Conservation (phyloP, 176 grass and related monocot species). For the Elymus sibiricus region DNA sequence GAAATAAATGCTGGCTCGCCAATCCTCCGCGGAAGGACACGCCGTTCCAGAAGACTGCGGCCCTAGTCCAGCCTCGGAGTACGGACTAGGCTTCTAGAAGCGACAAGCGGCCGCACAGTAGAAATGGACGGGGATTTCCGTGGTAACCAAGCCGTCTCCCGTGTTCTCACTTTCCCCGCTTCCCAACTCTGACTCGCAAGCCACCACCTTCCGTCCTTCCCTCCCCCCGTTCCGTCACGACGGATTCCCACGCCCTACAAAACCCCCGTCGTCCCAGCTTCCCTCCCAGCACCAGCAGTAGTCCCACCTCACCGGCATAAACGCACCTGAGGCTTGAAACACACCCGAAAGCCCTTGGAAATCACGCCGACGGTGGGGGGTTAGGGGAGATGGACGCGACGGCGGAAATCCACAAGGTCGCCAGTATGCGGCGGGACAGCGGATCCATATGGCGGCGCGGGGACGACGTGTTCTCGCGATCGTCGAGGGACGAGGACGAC, state of each 20-base stretch:
- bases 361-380: not conserved
- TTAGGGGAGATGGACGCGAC: constrained; percentile 35
- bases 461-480: constrained; percentile 51
- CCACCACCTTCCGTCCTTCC: not conserved
- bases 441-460: constrained; percentile 52
- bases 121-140: not conserved
- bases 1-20: not conserved
- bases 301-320: not conserved
- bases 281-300: not conserved
- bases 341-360: not conserved
- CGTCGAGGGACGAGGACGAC: constrained; percentile 39
- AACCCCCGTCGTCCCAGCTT: not conserved
- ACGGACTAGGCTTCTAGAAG: not conserved
- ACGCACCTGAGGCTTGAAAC: not conserved
- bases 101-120: not conserved
- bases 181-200: no score
- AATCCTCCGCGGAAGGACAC: not conserved
- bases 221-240: not conserved
- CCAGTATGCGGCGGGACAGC: constrained; percentile 48
- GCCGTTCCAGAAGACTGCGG: not conserved
- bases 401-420: constrained; percentile 43
- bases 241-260: not conserved
- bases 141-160: not conserved
- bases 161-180: not conserved
- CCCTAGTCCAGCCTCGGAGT: not conserved